These are phyloP conservation scores for Ceratocystis diversiconidia DNA, from an alignment of 2,329 filamentous ascomycete species.

Conservation along the genomic window DNA sequence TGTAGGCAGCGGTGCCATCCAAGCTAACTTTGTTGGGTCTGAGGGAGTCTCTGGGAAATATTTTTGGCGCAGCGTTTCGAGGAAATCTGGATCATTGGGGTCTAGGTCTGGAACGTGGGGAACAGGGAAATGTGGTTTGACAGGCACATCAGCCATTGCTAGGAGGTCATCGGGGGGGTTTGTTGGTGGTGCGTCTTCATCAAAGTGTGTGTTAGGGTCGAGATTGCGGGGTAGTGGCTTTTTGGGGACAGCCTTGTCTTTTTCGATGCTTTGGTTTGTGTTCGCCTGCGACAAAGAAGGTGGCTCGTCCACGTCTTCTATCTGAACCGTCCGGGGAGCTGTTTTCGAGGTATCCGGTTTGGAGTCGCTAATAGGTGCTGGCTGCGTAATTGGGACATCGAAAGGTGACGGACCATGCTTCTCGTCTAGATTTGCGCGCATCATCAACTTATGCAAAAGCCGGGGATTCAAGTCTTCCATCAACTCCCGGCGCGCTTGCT, in stretches of 20 bases:
- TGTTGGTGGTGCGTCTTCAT: slow-evolving; percentile 31
- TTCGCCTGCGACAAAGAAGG: neutral
- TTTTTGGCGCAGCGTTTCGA: slow-evolving; percentile 70
- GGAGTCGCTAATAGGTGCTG: neutral
- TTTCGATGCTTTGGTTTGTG: neutral
- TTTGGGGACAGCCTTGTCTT: neutral
- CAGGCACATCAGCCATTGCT: slow-evolving; percentile 28
- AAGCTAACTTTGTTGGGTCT: slow-evolving; percentile 73
- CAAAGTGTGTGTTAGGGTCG: slow-evolving; percentile 22
- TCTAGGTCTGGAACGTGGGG: slow-evolving; percentile 56
- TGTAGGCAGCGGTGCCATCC: slow-evolving; percentile 67
- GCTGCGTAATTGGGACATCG: slow-evolving; percentile 23
- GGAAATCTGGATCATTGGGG: slow-evolving; percentile 68
- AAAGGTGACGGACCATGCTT: slow-evolving; percentile 31
- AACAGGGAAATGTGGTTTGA: slow-evolving; percentile 48
- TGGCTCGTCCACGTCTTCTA: slow-evolving; percentile 24
- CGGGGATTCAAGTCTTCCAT: slow-evolving; percentile 60
- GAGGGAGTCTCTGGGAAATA: slow-evolving; percentile 84
- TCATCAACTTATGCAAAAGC: slow-evolving; percentile 62
- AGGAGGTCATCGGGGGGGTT: slow-evolving; percentile 31
- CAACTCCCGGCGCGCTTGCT: slow-evolving; percentile 66
- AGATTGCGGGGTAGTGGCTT: slow-evolving; percentile 18
- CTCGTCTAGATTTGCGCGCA: slow-evolving; percentile 62
- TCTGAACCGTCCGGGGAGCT: slow-evolving; percentile 22
- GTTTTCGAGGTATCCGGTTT: slow-evolving; percentile 18